phyloP scores from a whole-genome alignment of 208 protist genomes.

The Crithidia sp. region DNA sequence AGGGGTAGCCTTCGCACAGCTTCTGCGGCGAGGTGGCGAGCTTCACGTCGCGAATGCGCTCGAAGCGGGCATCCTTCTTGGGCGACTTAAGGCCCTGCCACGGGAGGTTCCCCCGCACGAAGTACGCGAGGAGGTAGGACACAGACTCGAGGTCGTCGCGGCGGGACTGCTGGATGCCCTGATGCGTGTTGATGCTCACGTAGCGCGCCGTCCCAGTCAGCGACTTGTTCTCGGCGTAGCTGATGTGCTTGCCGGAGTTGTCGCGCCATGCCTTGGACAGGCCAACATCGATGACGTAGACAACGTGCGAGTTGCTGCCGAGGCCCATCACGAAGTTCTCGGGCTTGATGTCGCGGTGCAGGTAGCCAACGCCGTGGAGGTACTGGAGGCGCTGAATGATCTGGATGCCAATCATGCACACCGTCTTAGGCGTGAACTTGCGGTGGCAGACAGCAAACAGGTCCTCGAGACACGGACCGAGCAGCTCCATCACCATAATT shows the following conservation, averaged over 20 bases:
- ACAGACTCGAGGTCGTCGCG: constrained; percentile 89
- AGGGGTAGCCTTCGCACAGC: constrained; percentile 61
- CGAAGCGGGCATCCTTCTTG: constrained; percentile 47
- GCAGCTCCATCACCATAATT: constrained; percentile 99
- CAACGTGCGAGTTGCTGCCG: constrained; percentile 48
- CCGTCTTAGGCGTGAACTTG: constrained; percentile 94
- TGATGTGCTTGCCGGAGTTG: constrained; percentile 69
- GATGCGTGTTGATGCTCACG: constrained; percentile 97
- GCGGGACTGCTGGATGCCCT: constrained; percentile 94
- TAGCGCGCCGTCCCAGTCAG: constrained; percentile 87
- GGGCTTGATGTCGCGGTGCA: constrained; percentile 92
- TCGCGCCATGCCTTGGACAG: constrained; percentile 82
- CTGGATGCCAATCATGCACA: constrained; percentile 96
- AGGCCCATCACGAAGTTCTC: constrained; percentile 92
- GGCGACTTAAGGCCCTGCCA: constrained; percentile 91
- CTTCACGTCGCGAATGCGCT: constrained; percentile 68
- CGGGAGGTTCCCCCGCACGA: constrained; percentile 96
- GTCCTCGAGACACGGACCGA: constrained; percentile 98
- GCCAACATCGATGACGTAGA: constrained; percentile 90
- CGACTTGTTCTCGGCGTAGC: constrained; percentile 66
- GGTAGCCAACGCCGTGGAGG: constrained; percentile 88
- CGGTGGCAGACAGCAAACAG: constrained; percentile 95
- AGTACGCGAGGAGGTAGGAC: constrained; percentile 97
- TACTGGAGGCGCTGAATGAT: constrained; percentile 94
- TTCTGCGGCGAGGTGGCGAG: constrained; percentile 46